These are phyloP conservation scores for Xylariaceae sp. DNA, from an alignment of 2,329 filamentous ascomycete genomes.

Conservation along the genomic window DNA sequence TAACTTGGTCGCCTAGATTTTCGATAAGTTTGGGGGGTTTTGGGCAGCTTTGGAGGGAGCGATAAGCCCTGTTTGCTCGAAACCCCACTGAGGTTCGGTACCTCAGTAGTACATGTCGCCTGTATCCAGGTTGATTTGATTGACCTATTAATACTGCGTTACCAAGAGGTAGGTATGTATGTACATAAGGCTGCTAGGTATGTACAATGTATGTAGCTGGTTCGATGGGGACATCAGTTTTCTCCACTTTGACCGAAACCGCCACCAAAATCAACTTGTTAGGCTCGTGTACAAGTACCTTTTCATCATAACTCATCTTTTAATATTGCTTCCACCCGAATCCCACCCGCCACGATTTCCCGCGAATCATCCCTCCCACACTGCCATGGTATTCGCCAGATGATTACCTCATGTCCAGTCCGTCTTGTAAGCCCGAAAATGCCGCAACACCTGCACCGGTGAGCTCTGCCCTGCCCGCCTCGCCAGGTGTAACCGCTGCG, in stretches of 20 bases:
- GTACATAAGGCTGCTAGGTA: no score
- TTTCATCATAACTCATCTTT: conserved; percentile 27
- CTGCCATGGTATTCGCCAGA: conserved; percentile 46
- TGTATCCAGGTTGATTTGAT: background rate
- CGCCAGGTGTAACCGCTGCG: conserved; percentile 26
- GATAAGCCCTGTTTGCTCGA: background rate
- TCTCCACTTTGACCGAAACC: conserved; percentile 28
- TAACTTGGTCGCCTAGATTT: conserved; percentile 4
- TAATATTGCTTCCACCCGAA: conserved; percentile 8
- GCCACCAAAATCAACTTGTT: conserved; percentile 24
- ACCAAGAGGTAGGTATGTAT: no score
- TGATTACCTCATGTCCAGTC: conserved; percentile 62
- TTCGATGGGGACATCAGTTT: background rate
- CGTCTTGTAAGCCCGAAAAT: conserved; percentile 55
- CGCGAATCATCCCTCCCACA: conserved; percentile 31
- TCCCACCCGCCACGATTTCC: conserved; percentile 19
- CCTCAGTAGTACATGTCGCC: background rate
- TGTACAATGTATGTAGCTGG: no score
- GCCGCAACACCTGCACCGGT: conserved; percentile 49
- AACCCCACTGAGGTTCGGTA: background rate
- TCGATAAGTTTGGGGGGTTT: background rate
- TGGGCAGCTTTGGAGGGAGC: no score
- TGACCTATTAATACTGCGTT: no score
- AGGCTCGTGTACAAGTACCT: conserved; percentile 18
- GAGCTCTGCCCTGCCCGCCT: conserved; percentile 24